These are phyloP conservation scores for Guadua angustifolia DNA, from an alignment of 176 grass and related monocot species.

Conservation along the genomic window DNA sequence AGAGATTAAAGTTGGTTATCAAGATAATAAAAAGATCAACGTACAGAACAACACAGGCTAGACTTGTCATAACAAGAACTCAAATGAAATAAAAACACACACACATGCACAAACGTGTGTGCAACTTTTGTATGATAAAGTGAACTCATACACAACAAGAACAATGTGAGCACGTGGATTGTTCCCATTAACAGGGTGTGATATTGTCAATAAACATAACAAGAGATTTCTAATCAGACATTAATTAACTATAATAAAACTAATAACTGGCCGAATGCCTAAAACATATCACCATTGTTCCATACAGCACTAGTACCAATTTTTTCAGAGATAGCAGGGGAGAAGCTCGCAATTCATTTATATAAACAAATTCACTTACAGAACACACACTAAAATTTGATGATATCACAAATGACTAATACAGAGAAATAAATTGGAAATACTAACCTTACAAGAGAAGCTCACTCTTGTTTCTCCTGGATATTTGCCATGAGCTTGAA, in stretches of 20 bases:
- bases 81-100: not conserved
- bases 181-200: not conserved
- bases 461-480: conserved; percentile 86
- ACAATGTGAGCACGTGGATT: not conserved
- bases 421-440: conserved; percentile 22
- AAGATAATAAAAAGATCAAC: not conserved
- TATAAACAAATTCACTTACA: not conserved
- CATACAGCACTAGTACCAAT: not conserved
- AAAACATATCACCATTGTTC: not conserved
- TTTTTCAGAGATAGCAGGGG: not conserved
- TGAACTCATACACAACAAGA: not conserved
- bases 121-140: conserved; percentile 14
- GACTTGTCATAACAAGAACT: not conserved
- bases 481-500: conserved; percentile 93
- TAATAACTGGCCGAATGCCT: not conserved
- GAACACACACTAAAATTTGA: not conserved
- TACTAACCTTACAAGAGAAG: conserved; percentile 86
- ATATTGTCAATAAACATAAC: not conserved
- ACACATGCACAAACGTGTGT: not conserved
- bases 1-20: not conserved
- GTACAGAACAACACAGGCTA: conserved; percentile 10
- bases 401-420: not conserved
- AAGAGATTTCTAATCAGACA: not conserved
- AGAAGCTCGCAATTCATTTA: not conserved
- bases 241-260: not conserved